Percentiles rank a stretch among this genome's conserved stretches.
Conservation (phyloP, 345 rosid species). For the Aegle marmelos region DNA sequence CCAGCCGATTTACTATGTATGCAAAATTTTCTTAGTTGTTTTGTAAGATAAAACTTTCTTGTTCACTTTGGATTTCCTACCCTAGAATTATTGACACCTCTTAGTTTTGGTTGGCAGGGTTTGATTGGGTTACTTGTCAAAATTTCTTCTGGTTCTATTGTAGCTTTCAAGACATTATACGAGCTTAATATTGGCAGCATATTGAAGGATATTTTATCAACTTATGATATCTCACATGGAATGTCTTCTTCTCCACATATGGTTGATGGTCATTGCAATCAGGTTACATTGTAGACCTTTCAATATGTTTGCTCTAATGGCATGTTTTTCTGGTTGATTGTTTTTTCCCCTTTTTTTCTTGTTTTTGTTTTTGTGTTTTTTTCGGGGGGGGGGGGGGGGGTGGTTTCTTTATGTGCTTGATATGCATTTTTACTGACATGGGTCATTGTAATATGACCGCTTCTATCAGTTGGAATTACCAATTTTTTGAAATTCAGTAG, state of each 20-base stretch:
- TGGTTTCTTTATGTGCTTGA: not conserved
- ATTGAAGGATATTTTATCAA: conserved; percentile 74
- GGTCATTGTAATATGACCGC: too few relatives aligned
- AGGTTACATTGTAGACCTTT: conserved; percentile 45
- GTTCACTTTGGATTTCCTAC: not conserved
- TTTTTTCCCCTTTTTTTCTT: not conserved
- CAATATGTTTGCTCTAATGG: not conserved
- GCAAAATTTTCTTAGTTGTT: conserved; percentile 17
- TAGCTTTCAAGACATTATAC: conserved; percentile 69
- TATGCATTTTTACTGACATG: not conserved
- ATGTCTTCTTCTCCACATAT: conserved; percentile 53
- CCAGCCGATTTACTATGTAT: conserved; percentile 73
- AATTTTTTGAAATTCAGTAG: not conserved
- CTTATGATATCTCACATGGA: conserved; percentile 67
- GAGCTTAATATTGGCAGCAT: conserved; percentile 75
- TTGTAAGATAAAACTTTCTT: not conserved
- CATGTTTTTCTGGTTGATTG: not conserved
- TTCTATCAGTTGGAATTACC: not conserved
- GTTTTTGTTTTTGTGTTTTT: too few relatives aligned
- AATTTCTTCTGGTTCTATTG: conserved; percentile 64
- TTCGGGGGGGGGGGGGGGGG: too few relatives aligned
- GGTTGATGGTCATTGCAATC: conserved; percentile 63
- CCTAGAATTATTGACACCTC: conserved; percentile 9
- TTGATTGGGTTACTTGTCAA: conserved; percentile 82
- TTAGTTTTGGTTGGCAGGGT: conserved; percentile 55